Base-by-base conservation (phyloP, 108 stramenopile species). In the Nitzschia putrida region DNA sequence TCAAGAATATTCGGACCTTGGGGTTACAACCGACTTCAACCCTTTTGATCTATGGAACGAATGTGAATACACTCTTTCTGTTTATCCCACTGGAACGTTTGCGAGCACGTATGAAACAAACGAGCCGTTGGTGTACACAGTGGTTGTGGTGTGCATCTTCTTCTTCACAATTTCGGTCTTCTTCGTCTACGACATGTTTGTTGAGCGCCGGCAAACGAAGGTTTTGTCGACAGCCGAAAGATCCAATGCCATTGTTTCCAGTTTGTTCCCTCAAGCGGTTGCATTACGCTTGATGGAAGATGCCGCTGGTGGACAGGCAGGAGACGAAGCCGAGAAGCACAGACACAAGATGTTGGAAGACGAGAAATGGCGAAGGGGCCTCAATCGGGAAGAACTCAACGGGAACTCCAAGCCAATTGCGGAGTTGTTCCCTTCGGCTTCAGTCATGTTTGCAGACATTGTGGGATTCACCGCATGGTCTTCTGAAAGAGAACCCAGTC, bases 1-100 rank as follows among this genome's bases (percentile, higher is more conserved):
- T 55, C 44, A 44, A 14, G 58, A 57, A n/a, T 88, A 81, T 58
- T 55, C 75, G 10, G n/a, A 67, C 12, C 56, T 65, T n/a, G 20
- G 23, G 20, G 14, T 39, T 53, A 8, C 11, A 37, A 58, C 11
- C 34, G 29, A 25, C 8, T 37, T 58, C 44, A 44, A 44, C 9
- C 44, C 44, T 13, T 13, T 9, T 11, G 13, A 44, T 13, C 9
- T 9, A 9, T 9, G 13, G 44, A 44, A 11, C 11, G 44, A 44
- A 13, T 9, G 53, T 56, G 53, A 10, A 8, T 68, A 55, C 34
- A 49, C 20, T 6, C 6, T 68, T 7, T 37, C 22, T 7, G 40
- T 68, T 13, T 68, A 68, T 55, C 66, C 66, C 8, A 49, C 66
- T 11, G 7, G 20, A 21, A 38, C 38, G 13, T 56, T 68, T 14